A percentile compares a stretch with the other conserved stretches of the same genome.
phyloP scores from a whole-genome alignment of 106 monocot species.

The Cymbidium sinense region DNA sequence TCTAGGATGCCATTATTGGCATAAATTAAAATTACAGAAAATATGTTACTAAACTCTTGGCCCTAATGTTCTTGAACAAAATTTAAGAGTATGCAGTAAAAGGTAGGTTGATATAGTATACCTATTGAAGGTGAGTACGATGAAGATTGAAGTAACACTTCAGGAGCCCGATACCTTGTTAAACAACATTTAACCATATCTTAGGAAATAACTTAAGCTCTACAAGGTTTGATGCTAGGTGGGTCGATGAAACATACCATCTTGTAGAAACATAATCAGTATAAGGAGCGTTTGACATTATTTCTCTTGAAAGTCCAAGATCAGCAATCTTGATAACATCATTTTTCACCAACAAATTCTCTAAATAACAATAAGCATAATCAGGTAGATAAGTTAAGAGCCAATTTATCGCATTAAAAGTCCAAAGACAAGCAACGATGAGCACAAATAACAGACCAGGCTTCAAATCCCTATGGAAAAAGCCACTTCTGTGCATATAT shows the following conservation, averaged over 20 bases:
- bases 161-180: constrained; percentile 89
- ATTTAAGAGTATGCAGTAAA: neutral
- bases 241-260: constrained; percentile 51
- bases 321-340: constrained; percentile 78
- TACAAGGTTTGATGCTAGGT: neutral
- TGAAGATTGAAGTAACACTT: constrained; percentile 69
- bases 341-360: constrained; percentile 74
- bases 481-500: constrained; percentile 85
- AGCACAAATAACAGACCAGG: constrained; percentile 46
- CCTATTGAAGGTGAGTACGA: constrained; percentile 78
- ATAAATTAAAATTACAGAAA: neutral
- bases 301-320: constrained; percentile 92
- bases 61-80: neutral
- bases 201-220: neutral
- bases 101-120: constrained; percentile 15
- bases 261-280: constrained; percentile 98
- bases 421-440: neutral
- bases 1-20: neutral
- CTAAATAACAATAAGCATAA: constrained; percentile 24
- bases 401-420: neutral
- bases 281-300: constrained; percentile 74
- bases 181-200: constrained; percentile 10
- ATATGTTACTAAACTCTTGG: neutral
- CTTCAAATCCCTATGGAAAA: constrained; percentile 90
- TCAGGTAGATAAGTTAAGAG: neutral